Conservation (phyloP, 1,284 basidiomycete species). For the Malassezia japonica region DNA sequence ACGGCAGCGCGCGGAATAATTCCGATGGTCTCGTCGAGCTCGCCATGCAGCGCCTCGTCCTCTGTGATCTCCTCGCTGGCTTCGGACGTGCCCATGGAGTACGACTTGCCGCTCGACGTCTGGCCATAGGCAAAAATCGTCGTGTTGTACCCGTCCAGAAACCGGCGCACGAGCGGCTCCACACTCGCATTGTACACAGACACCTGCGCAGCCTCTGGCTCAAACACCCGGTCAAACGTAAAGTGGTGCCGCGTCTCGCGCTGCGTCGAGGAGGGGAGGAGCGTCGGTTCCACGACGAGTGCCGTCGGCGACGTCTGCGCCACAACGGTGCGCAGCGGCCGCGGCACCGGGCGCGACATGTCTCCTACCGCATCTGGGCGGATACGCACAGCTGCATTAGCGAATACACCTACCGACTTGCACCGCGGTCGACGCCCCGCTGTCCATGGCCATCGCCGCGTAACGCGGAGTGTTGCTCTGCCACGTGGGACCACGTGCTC, state of each 20-base stretch:
- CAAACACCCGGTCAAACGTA: constrained; percentile 85
- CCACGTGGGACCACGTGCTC: constrained; percentile 16
- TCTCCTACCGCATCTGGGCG: constrained; percentile 11
- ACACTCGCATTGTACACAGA: constrained; percentile 74
- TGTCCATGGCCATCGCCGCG: background rate
- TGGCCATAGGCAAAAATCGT: constrained; percentile 97
- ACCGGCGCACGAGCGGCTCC: constrained; percentile 74
- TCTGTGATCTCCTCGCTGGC: constrained; percentile 21
- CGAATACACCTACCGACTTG: constrained; percentile 9
- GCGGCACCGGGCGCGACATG: constrained; percentile 1
- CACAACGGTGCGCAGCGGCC: constrained; percentile 12
- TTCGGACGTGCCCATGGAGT: constrained; percentile 64
- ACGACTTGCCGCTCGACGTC: constrained; percentile 91
- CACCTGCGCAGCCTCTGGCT: constrained; percentile 69
- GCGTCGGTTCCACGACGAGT: constrained; percentile 7
- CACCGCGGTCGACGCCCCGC: background rate
- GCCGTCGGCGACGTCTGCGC: background rate
- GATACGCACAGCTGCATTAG: constrained; percentile 9
- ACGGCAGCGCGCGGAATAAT: constrained; percentile 90
- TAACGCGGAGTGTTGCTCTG: background rate
- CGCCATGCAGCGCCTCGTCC: constrained; percentile 31
- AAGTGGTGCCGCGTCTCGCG: constrained; percentile 66
- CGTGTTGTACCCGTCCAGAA: constrained; percentile 91
- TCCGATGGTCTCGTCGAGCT: constrained; percentile 52
- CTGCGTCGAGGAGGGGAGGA: background rate